Evolutionary conservation across 2,329 filamentous ascomycete genomes (phyloP), one percentile per base, ranked within the genome.

Genomic region (Verticillium longisporum): DNA sequence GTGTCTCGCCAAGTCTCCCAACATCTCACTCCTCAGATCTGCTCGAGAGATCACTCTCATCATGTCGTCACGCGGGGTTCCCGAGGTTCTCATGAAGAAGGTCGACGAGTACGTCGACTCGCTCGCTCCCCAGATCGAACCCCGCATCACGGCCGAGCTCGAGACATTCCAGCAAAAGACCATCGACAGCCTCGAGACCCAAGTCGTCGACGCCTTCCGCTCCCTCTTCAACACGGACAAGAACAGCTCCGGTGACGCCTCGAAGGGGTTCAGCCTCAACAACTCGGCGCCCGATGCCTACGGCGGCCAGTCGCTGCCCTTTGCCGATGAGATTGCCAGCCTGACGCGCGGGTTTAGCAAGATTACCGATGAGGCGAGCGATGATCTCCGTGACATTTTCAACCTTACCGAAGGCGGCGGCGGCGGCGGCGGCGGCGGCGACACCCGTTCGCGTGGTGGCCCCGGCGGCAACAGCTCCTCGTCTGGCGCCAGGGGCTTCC

Each of bases 31-130:
- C 18, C 21, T 50, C 45, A 21, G 15, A 50, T 7, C 45, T 9
- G 11, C n/a, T 9, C 21, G 15, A 21, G 21, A 33, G 26, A 11
- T 32, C 13, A 53, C 59, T 26, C 26, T 26, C 36, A 61, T 53
- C 31, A 76, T 76, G 74, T 73, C 74, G 64, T 73, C 71, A 6
- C 70, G 69, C 64, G 71, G 70, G n/a, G 65, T 79, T 21, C 74
- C 77, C 55, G 77, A 78, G 56, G 75, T 77, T 34, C 61, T 79
- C 61, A 74, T 78, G 71, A 71, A 73, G 56, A 75, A 78, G 62
- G 74, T 79, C 2, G 77, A 79, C 70, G 72, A 77, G 15, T 79
- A 79, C 57, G 77, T 79, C 67, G 77, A 79, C 71, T 78, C 77
- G 0, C 75, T 79, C 4, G 75, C 74, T 1, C 77, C 77, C 6